A percentile compares a stretch with the other conserved stretches of the same genome.
Evolutionary conservation across 176 grass and related monocot species (phyloP).

Genomic region (Stipa capillata): DNA sequence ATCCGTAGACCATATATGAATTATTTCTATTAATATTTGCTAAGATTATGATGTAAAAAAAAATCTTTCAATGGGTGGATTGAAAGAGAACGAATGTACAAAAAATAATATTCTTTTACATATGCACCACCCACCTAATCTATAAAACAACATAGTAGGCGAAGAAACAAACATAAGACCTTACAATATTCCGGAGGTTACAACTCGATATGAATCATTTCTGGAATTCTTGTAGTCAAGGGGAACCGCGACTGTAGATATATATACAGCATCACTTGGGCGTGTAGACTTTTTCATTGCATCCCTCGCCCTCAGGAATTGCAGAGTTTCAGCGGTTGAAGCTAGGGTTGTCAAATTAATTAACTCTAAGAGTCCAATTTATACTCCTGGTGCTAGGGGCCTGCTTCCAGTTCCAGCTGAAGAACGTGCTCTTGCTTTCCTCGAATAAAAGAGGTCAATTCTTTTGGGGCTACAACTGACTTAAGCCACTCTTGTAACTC

Average conservation of each 20-base stretch:
- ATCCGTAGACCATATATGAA: background rate
- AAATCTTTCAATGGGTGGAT: background rate
- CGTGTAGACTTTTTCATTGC: slow-evolving; percentile 7
- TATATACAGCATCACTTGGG: slow-evolving; percentile 41
- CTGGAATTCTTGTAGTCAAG: slow-evolving; percentile 2
- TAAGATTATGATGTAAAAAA: background rate
- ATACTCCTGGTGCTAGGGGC: slow-evolving; percentile 30
- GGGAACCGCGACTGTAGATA: background rate
- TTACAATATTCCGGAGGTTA: slow-evolving; percentile 23
- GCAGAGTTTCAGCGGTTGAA: slow-evolving; percentile 10
- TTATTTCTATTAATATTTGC: slow-evolving; percentile 3
- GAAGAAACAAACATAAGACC: background rate
- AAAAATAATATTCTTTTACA: slow-evolving; percentile 13
- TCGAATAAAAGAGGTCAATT: slow-evolving; percentile 65
- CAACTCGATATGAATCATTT: slow-evolving; percentile 22
- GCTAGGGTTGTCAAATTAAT: slow-evolving; percentile 33
- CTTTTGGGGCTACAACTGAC: slow-evolving; percentile 77
- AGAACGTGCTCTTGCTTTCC: slow-evolving; percentile 54
- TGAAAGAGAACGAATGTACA: background rate
- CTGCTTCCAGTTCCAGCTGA: slow-evolving; percentile 68
- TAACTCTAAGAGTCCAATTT: slow-evolving; percentile 9
- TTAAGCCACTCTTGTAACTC: slow-evolving; percentile 96
- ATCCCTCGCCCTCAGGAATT: slow-evolving; percentile 15
- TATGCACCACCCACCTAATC: slow-evolving; percentile 31
- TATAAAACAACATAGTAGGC: slow-evolving; percentile 13